Evolutionary conservation across 2,329 filamentous ascomycete genomes (phyloP).

Genomic region (Tetracladium maxilliforme): DNA sequence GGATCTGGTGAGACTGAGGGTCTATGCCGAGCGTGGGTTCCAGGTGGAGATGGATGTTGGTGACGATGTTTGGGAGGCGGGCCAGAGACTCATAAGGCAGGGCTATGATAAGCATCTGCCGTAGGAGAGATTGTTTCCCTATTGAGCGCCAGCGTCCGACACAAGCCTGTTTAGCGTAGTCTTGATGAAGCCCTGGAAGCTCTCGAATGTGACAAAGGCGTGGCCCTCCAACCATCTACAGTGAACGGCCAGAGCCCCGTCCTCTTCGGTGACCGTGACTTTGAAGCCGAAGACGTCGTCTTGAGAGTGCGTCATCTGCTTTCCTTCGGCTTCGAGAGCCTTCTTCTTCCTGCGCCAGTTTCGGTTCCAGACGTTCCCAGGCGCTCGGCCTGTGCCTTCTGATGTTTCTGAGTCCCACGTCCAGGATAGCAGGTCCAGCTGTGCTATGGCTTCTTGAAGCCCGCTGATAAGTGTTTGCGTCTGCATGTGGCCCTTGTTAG

Average conservation of each 20-base stretch:
- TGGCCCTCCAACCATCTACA: constrained; percentile 64
- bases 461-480: constrained; percentile 15
- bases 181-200: too few relatives aligned
- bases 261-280: constrained; percentile 16
- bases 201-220: constrained; percentile 66
- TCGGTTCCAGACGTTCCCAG: constrained; percentile 67
- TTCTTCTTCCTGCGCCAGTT: constrained; percentile 48
- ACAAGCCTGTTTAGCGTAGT: too few relatives aligned
- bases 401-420: too few relatives aligned
- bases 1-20: too few relatives aligned
- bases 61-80: too few relatives aligned
- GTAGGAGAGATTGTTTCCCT: too few relatives aligned
- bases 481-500: too few relatives aligned
- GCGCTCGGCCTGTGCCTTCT: too few relatives aligned
- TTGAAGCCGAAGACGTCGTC: constrained; percentile 20
- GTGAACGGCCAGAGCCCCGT: constrained; percentile 27
- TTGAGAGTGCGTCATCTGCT: constrained; percentile 6
- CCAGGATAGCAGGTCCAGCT: constrained; percentile 43
- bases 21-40: too few relatives aligned
- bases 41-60: too few relatives aligned
- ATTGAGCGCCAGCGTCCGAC: constrained; percentile 68
- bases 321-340: constrained; percentile 5
- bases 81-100: too few relatives aligned
- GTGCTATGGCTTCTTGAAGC: constrained; percentile 29
- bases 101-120: too few relatives aligned